Percentiles rank a stretch among this genome's conserved stretches.
Evolutionary conservation across 225 moss, liverwort and hornwort species (phyloP).

Genomic region (Pleurozium schreberi): DNA sequence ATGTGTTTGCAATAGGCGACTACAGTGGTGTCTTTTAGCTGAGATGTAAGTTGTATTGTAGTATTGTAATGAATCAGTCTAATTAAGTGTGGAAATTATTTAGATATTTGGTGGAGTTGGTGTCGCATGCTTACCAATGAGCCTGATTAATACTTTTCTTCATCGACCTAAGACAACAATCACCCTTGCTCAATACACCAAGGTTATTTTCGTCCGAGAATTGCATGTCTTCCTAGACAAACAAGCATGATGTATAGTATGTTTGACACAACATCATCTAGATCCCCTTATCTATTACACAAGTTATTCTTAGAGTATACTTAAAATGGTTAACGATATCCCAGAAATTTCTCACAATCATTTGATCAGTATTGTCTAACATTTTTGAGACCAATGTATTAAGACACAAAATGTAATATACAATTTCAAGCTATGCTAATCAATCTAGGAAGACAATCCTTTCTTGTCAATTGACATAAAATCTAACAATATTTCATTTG

Average conservation of each 20-base stretch:
- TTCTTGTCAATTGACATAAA: background rate
- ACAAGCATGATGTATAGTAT: background rate
- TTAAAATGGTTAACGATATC: background rate
- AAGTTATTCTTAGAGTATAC: background rate
- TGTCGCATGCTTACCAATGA: conserved; percentile 71
- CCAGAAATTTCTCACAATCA: background rate
- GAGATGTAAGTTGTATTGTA: background rate
- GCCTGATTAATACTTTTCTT: conserved; percentile 63
- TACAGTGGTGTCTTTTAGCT: background rate
- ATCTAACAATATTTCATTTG: background rate
- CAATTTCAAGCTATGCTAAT: background rate
- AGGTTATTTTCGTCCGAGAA: conserved; percentile 1
- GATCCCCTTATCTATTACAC: background rate
- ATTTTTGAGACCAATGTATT: background rate
- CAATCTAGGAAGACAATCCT: background rate
- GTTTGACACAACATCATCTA: background rate
- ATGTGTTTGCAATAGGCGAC: background rate
- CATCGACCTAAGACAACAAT: conserved; percentile 76
- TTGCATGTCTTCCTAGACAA: no score
- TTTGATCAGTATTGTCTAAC: background rate
- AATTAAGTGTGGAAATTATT: background rate
- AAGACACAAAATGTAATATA: background rate
- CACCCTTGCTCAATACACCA: conserved; percentile 37
- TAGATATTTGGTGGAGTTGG: conserved; percentile 94
- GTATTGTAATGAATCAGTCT: background rate